Conservation (phyloP, 75 land plant genomes). For the Cryptomeria japonica region DNA sequence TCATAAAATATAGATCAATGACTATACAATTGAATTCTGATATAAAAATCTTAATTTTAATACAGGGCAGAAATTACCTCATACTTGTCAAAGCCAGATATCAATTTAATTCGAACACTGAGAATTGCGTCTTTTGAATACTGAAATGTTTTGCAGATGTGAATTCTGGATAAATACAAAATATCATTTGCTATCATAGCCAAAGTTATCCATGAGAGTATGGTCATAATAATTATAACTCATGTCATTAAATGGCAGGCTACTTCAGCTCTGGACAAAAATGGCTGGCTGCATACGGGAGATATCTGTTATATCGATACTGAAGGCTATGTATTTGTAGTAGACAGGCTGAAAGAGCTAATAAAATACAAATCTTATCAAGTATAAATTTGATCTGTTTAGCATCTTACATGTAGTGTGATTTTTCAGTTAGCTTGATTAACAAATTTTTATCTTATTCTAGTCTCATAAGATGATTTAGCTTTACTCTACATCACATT, state of each 20-base stretch:
- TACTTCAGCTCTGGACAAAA: constrained; percentile 64
- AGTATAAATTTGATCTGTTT: constrained; percentile 23
- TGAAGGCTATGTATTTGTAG: constrained; percentile 74
- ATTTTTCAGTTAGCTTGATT: not conserved
- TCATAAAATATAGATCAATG: too few relatives aligned
- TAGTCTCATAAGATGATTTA: not conserved
- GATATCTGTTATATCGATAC: constrained; percentile 79
- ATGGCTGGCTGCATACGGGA: constrained; percentile 83
- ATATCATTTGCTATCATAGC: not conserved
- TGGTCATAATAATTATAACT: not conserved
- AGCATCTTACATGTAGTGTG: not conserved
- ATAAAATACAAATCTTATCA: constrained; percentile 93
- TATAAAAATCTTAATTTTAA: too few relatives aligned
- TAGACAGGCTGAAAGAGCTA: constrained; percentile 85
- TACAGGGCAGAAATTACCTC: too few relatives aligned
- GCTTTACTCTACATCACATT: not conserved
- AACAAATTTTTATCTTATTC: not conserved
- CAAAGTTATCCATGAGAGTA: not conserved
- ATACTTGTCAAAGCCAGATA: not conserved
- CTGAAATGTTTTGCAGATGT: not conserved
- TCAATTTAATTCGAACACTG: too few relatives aligned
- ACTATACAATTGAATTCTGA: too few relatives aligned
- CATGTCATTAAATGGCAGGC: constrained; percentile 26
- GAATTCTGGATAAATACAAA: not conserved
- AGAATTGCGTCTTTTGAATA: not conserved